These are phyloP conservation scores for Starmerella roubikii DNA, from an alignment of 805 yeast species.

Conservation along the genomic window DNA sequence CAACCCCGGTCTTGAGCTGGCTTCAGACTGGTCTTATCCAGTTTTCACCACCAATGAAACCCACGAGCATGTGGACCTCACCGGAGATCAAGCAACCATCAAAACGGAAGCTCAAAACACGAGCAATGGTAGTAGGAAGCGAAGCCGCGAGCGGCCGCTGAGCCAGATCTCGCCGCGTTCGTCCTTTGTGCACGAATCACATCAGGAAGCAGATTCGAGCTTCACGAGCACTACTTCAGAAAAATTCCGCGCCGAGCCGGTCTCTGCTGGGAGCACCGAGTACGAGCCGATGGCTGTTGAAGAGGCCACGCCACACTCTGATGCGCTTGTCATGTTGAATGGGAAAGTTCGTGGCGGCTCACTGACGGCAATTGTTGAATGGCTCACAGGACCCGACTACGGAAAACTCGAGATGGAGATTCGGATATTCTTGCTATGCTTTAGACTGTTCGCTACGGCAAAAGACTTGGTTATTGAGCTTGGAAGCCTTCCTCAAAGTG, in stretches of 20 bases:
- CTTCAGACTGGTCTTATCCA: constrained; percentile 1
- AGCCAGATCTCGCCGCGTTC: background rate
- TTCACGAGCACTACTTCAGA: too few species aligned
- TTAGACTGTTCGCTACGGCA: constrained; percentile 56
- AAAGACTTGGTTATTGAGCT: constrained; percentile 55
- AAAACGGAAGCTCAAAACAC: background rate
- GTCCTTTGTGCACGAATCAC: background rate
- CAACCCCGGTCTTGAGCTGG: constrained; percentile 22
- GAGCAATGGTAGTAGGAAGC: too few species aligned
- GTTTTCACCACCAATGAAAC: background rate
- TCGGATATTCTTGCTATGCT: constrained; percentile 65
- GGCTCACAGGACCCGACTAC: constrained; percentile 18
- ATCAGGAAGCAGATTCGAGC: too few species aligned
- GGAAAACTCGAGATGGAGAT: constrained; percentile 21
- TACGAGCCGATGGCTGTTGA: too few species aligned
- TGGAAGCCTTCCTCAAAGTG: constrained; percentile 33
- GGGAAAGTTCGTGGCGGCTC: constrained; percentile 26
- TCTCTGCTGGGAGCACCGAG: too few species aligned
- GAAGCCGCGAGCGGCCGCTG: background rate
- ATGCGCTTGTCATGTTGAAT: constrained; percentile 16
- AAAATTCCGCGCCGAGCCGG: too few species aligned
- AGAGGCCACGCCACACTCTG: background rate
- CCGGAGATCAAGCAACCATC: background rate
- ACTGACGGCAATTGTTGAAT: constrained; percentile 22
- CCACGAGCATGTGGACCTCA: background rate